Conservation (phyloP, 2,329 filamentous ascomycete species). For the Claviceps pazoutovae region DNA sequence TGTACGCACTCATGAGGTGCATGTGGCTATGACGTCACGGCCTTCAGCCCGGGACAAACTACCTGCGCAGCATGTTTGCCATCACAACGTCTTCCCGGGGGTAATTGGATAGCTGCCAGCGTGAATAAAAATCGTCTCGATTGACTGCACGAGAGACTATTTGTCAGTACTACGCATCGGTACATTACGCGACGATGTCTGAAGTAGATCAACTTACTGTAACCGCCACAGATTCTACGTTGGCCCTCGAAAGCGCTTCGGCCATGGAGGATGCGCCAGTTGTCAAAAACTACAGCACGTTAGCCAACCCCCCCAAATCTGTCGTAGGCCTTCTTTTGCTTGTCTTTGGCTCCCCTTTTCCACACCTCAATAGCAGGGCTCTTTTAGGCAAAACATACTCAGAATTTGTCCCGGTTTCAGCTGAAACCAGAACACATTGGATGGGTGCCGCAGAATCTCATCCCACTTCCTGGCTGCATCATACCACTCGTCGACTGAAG, state of each 20-base stretch:
- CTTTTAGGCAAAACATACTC: slow-evolving; percentile 35
- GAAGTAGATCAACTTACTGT: slow-evolving; percentile 46
- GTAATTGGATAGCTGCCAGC: slow-evolving; percentile 59
- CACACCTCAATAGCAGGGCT: too few relatives aligned
- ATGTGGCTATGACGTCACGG: too few relatives aligned
- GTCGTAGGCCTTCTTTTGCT: background rate
- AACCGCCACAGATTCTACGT: slow-evolving; percentile 79
- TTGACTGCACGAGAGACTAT: slow-evolving; percentile 39
- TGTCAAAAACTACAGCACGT: slow-evolving; percentile 62
- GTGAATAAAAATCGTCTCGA: slow-evolving; percentile 66
- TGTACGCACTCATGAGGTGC: too few relatives aligned
- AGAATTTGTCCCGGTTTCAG: slow-evolving; percentile 64
- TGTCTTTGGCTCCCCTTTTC: too few relatives aligned
- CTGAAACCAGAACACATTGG: slow-evolving; percentile 67
- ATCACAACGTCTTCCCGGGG: slow-evolving; percentile 29
- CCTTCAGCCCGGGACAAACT: background rate
- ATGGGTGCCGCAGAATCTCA: slow-evolving; percentile 47
- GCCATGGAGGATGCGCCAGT: slow-evolving; percentile 89
- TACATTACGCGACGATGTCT: background rate
- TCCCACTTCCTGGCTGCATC: slow-evolving; percentile 63
- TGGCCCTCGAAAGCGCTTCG: slow-evolving; percentile 70
- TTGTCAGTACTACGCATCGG: background rate
- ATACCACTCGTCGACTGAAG: slow-evolving; percentile 55
- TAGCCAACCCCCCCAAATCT: background rate
- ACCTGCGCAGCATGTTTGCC: slow-evolving; percentile 18